Evolutionary conservation across 306 rosid species (phyloP).

Genomic region (Rosa persica): DNA sequence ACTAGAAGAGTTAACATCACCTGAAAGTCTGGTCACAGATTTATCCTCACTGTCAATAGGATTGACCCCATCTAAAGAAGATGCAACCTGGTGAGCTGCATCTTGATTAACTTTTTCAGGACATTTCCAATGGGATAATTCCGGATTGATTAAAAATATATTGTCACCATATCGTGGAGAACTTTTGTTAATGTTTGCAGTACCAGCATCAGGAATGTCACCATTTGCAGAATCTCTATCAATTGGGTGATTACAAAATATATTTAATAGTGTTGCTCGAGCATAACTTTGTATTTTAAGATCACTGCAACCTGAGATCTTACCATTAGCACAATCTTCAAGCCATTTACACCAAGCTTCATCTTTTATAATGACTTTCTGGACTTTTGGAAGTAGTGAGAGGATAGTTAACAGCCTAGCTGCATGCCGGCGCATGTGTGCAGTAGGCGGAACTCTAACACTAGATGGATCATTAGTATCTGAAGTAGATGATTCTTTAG

Average conservation of each 20-base stretch:
- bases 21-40: conserved; percentile 28
- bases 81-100: conserved; percentile 29
- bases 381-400: conserved; percentile 71
- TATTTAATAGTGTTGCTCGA: conserved; percentile 68
- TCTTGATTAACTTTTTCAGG: conserved; percentile 41
- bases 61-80: conserved; percentile 23
- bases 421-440: conserved; percentile 93
- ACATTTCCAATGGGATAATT: conserved; percentile 83
- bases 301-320: conserved; percentile 85
- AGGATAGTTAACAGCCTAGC: conserved; percentile 87
- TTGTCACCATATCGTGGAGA: conserved; percentile 80
- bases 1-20: conserved; percentile 37
- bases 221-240: conserved; percentile 39
- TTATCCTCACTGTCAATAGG: conserved; percentile 36
- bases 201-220: conserved; percentile 35
- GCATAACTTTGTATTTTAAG: conserved; percentile 86
- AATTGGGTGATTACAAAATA: conserved; percentile 50
- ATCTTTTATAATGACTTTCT: conserved; percentile 64
- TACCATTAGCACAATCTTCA: conserved; percentile 86
- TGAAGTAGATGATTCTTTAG: conserved; percentile 40
- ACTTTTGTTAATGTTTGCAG: conserved; percentile 34
- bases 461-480: conserved; percentile 58
- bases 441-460: conserved; percentile 88
- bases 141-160: conserved; percentile 80
- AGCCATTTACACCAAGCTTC: conserved; percentile 82